phyloP scores from a whole-genome alignment of 2,329 filamentous ascomycete species.

The Zelopaecilomyces penicillatus region DNA sequence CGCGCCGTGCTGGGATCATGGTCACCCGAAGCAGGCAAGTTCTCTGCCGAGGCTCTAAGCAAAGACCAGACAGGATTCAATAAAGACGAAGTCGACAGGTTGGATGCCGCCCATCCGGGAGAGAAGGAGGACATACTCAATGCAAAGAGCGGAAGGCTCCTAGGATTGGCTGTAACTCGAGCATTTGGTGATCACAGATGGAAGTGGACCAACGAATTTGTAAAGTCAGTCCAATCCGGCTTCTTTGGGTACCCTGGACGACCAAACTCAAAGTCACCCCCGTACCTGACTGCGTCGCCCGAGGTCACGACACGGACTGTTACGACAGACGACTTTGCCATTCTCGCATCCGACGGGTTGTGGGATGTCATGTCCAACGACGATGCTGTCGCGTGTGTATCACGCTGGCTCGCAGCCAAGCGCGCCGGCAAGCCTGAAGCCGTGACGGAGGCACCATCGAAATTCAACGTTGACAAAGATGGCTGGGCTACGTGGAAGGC shows the following conservation, averaged over 20 bases:
- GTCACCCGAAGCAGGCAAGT: constrained; percentile 33
- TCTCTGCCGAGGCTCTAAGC: constrained; percentile 47
- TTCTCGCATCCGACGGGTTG: constrained; percentile 11
- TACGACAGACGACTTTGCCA: constrained; percentile 9
- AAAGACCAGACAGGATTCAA: constrained; percentile 61
- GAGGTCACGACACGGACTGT: constrained; percentile 7
- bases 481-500: constrained; percentile 17
- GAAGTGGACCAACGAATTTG: constrained; percentile 52
- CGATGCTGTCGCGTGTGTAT: constrained; percentile 8
- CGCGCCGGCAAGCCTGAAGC: constrained; percentile 15
- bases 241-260: constrained; percentile 35
- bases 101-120: constrained; percentile 51
- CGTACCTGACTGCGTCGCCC: constrained; percentile 9
- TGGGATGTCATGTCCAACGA: constrained; percentile 11
- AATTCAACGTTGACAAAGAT: constrained; percentile 10
- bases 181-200: constrained; percentile 62
- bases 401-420: constrained; percentile 9
- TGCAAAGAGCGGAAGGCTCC: constrained; percentile 45
- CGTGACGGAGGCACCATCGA: constrained; percentile 11
- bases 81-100: constrained; percentile 43
- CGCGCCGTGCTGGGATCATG: constrained; percentile 52
- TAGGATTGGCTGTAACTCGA: constrained; percentile 53
- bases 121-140: constrained; percentile 46
- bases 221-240: constrained; percentile 26
- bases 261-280: constrained; percentile 14